phyloP scores from a whole-genome alignment of 148 eudicot species.

The Arbutus unedo region DNA sequence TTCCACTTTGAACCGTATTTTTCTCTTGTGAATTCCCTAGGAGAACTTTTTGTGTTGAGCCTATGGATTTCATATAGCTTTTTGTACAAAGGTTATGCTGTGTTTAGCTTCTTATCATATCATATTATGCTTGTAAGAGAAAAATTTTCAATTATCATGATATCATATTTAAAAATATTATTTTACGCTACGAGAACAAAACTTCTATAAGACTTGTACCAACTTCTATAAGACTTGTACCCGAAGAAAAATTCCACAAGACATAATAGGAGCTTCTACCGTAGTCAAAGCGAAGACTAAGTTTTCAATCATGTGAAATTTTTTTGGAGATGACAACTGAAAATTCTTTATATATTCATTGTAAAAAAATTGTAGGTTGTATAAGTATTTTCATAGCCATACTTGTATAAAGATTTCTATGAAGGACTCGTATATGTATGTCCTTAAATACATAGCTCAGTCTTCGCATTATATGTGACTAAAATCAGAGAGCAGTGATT shows the following conservation, averaged over 20 bases:
- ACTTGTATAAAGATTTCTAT: neutral
- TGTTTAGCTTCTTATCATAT: too few relatives aligned
- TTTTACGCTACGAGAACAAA: neutral
- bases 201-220: neutral
- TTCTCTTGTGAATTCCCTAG: neutral
- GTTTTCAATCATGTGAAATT: neutral
- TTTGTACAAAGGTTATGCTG: too few relatives aligned
- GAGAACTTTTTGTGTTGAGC: too few relatives aligned
- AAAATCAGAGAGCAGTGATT: neutral
- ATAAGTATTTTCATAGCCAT: neutral
- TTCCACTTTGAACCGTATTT: neutral
- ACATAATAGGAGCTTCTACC: neutral
- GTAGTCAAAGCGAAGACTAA: neutral
- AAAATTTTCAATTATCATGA: too few relatives aligned
- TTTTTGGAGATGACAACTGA: neutral
- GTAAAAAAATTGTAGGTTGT: neutral
- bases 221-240: neutral
- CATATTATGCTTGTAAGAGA: too few relatives aligned
- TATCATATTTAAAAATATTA: too few relatives aligned
- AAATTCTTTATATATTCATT: neutral
- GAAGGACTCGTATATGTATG: too few relatives aligned
- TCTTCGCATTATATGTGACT: too few relatives aligned
- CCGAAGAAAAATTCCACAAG: neutral
- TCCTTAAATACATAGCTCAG: too few relatives aligned
- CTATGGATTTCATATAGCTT: too few relatives aligned